Evolutionary conservation across 2,329 filamentous ascomycete genomes (phyloP).

Genomic region (Diaporthe australafricana): DNA sequence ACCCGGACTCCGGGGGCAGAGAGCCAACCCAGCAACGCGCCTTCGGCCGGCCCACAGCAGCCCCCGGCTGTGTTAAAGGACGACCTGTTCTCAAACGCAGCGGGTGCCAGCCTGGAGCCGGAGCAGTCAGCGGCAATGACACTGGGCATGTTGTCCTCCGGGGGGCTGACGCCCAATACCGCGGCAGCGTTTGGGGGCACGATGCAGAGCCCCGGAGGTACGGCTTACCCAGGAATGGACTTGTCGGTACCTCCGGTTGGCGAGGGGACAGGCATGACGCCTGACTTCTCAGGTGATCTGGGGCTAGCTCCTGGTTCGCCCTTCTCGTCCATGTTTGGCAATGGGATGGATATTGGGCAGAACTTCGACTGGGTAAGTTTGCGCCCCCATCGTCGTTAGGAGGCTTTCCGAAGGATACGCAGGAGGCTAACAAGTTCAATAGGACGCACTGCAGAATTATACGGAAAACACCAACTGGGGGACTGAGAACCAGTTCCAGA

Average conservation of each 20-base stretch:
- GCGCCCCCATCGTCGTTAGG: not conserved
- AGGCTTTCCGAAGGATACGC: not conserved
- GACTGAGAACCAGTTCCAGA: constrained; percentile 62
- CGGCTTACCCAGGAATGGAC: constrained; percentile 58
- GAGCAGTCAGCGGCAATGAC: constrained; percentile 56
- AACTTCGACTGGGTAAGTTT: constrained; percentile 70
- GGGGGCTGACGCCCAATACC: constrained; percentile 49
- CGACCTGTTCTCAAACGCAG: constrained; percentile 43
- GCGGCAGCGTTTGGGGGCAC: constrained; percentile 42
- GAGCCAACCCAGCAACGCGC: constrained; percentile 15
- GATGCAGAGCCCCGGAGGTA: constrained; percentile 53
- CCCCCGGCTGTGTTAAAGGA: constrained; percentile 39
- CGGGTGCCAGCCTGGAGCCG: constrained; percentile 46
- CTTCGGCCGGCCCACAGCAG: constrained; percentile 32
- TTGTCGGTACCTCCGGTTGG: constrained; percentile 47
- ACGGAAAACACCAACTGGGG: constrained; percentile 67
- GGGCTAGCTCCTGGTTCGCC: constrained; percentile 55
- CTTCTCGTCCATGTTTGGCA: constrained; percentile 64
- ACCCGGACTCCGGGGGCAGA: constrained; percentile 64
- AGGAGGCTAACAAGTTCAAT: constrained; percentile 37
- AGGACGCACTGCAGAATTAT: constrained; percentile 69
- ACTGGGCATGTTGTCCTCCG: constrained; percentile 54
- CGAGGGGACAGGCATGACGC: constrained; percentile 48
- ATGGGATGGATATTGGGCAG: constrained; percentile 57
- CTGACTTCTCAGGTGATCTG: constrained; percentile 52